These are phyloP conservation scores for Fusarium sp. DNA, from an alignment of 2,329 filamentous ascomycete genomes.

Conservation along the genomic window DNA sequence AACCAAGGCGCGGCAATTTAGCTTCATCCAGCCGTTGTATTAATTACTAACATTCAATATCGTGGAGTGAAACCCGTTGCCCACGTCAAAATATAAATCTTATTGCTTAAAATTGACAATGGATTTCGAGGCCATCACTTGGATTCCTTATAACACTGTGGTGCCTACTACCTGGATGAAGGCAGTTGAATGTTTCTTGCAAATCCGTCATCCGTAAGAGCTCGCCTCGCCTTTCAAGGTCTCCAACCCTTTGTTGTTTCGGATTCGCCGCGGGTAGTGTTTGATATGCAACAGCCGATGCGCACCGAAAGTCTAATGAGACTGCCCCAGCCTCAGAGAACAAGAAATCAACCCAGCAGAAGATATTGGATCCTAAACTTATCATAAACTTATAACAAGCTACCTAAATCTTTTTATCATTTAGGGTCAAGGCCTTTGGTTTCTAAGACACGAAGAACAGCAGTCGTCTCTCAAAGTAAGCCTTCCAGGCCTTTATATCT, in stretches of 20 bases:
- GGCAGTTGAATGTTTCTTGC: conserved; percentile 2
- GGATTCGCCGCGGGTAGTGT: conserved; percentile 26
- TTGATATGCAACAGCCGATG: conserved; percentile 23
- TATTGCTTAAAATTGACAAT: not conserved
- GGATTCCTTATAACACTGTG: not conserved
- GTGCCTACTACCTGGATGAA: not conserved
- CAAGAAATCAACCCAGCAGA: not conserved
- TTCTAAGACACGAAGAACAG: not conserved
- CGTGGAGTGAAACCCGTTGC: not conserved
- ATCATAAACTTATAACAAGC: not conserved
- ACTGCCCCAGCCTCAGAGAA: not conserved
- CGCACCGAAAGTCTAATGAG: conserved; percentile 14
- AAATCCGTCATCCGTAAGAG: not conserved
- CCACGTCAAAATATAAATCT: not conserved
- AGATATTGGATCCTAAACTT: not conserved
- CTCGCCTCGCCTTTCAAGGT: conserved; percentile 5
- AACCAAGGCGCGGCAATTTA: not conserved
- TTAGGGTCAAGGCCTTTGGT: not conserved
- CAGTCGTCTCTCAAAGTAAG: not conserved
- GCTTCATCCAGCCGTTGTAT: not conserved
- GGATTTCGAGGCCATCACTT: not conserved
- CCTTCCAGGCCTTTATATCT: conserved; percentile 30
- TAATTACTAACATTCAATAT: too few species aligned
- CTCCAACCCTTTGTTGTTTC: conserved; percentile 22
- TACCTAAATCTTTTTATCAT: not conserved